Evolutionary conservation across 2,329 filamentous ascomycete genomes (phyloP).

Genomic region (Botrytis fragariae): DNA sequence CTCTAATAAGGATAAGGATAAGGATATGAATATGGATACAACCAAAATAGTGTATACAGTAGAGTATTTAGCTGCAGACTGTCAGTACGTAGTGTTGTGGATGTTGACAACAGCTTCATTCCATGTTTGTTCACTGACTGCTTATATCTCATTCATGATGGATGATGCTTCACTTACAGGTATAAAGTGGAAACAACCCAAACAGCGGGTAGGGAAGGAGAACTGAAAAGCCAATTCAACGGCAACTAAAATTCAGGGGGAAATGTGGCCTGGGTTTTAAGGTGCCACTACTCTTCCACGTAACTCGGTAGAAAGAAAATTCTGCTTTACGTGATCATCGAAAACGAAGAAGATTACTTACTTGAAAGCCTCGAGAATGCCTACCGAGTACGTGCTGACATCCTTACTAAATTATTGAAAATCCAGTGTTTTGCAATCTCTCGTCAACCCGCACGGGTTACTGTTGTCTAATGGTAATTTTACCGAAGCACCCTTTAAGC

Average conservation of each 20-base stretch:
- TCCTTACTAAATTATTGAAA: background rate
- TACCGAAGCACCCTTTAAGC: conserved; percentile 1
- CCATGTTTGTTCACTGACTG: background rate
- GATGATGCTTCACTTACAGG: background rate
- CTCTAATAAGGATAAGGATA: background rate
- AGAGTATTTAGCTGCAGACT: background rate
- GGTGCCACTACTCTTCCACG: too few species aligned
- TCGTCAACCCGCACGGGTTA: background rate
- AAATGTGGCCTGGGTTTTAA: background rate
- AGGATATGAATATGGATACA: background rate
- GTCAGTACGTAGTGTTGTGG: background rate
- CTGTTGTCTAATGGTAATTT: background rate
- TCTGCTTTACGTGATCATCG: background rate
- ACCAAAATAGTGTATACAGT: background rate
- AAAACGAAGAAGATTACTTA: background rate
- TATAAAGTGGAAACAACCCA: background rate
- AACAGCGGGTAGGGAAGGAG: background rate
- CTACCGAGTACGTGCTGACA: background rate
- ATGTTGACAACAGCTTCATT: conserved; percentile 3
- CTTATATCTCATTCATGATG: background rate
- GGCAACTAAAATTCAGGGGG: background rate
- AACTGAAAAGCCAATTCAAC: background rate
- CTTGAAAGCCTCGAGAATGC: background rate
- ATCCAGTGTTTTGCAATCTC: background rate
- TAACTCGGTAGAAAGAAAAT: background rate